phyloP scores from a whole-genome alignment of 1,139 yeast species.

The Geotrichum australiense region DNA sequence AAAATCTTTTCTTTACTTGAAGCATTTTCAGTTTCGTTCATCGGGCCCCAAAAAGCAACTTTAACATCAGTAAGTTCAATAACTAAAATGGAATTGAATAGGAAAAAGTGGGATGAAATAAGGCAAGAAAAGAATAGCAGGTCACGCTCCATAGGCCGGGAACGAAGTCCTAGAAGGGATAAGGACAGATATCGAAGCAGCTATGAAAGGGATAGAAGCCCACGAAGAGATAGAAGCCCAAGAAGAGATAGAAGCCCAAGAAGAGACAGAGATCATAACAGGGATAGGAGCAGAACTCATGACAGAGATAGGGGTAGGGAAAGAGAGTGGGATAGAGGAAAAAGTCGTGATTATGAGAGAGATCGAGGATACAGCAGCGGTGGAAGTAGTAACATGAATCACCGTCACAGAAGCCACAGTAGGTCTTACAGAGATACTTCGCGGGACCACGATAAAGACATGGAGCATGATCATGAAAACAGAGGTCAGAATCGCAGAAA shows the following conservation, averaged over 20 bases:
- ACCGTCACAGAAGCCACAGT: slow-evolving; percentile 16
- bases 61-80: too few species aligned
- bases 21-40: not conserved
- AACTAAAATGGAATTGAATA: slow-evolving; percentile 13
- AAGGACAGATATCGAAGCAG: slow-evolving; percentile 3
- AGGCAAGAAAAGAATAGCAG: slow-evolving; percentile 10
- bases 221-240: slow-evolving; percentile 4
- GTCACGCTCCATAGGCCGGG: slow-evolving; percentile 6
- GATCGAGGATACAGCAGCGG: slow-evolving; percentile 14
- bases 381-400: too few species aligned
- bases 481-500: slow-evolving; percentile 12
- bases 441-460: slow-evolving; percentile 8
- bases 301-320: slow-evolving; percentile 15
- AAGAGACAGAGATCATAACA: not conserved
- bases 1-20: not conserved
- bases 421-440: slow-evolving; percentile 13
- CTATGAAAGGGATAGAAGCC: slow-evolving; percentile 6
- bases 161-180: slow-evolving; percentile 9
- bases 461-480: slow-evolving; percentile 8
- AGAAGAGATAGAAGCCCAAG: slow-evolving; percentile 3
- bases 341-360: slow-evolving; percentile 14
- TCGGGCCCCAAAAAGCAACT: too few species aligned
- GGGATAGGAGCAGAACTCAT: slow-evolving; percentile 8
- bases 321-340: slow-evolving; percentile 8
- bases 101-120: slow-evolving; percentile 16